Percentiles rank a stretch among this genome's conserved stretches.
Evolutionary conservation across 306 rosid species (phyloP).

Genomic region (Trifolium dubium): DNA sequence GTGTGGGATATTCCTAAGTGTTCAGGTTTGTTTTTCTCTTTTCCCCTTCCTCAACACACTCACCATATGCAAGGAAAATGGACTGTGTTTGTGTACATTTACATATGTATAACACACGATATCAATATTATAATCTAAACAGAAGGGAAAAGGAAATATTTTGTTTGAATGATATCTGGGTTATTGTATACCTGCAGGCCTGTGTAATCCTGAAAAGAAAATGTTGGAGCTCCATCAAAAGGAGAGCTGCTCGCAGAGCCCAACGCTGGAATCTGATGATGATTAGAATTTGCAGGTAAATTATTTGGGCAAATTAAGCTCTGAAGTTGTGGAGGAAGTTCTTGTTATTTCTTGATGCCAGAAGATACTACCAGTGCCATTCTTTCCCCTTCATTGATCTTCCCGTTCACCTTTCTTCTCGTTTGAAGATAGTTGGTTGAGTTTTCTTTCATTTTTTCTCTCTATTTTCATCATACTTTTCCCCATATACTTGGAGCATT

Average conservation of each 20-base stretch:
- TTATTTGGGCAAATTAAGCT: constrained; percentile 41
- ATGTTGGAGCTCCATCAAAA: constrained; percentile 83
- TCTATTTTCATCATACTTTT: background rate
- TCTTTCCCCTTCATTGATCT: constrained; percentile 1
- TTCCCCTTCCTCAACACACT: too few species aligned
- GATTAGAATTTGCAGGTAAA: constrained; percentile 46
- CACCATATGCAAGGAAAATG: too few species aligned
- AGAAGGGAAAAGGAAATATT: constrained; percentile 42
- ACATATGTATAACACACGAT: too few species aligned
- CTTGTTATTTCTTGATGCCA: constrained; percentile 27
- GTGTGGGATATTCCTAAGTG: constrained; percentile 99
- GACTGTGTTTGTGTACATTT: too few species aligned
- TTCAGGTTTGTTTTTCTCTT: constrained; percentile 72
- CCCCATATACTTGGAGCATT: background rate
- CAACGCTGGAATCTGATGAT: constrained; percentile 64
- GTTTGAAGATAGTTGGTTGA: constrained; percentile 32
- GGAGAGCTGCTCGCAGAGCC: constrained; percentile 74
- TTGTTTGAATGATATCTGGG: constrained; percentile 22
- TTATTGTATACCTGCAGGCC: constrained; percentile 60
- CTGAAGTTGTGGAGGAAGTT: constrained; percentile 39
- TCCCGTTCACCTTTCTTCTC: too few species aligned
- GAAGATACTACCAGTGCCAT: background rate
- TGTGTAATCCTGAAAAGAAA: constrained; percentile 82
- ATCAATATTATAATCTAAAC: constrained; percentile 57
- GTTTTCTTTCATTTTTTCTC: background rate